Percentiles rank a stretch among this genome's conserved stretches.
Evolutionary conservation across 805 yeast genomes (phyloP).

Genomic region (Starmerella vaccinii): DNA sequence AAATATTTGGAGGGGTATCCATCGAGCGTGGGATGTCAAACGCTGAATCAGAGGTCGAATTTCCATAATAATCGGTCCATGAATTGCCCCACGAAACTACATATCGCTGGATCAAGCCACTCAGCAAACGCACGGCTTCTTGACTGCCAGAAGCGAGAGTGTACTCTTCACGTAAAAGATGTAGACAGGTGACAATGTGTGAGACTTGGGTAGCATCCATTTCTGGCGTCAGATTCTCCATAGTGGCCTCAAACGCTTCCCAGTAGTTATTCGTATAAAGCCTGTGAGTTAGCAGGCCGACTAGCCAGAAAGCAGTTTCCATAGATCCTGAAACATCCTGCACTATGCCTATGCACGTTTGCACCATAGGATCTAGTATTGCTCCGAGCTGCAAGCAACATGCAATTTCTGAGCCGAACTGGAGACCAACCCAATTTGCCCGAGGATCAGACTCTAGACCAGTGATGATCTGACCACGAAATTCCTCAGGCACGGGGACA

Average conservation of each 20-base stretch:
- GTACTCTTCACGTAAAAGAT: conserved; percentile 66
- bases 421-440: conserved; percentile 9
- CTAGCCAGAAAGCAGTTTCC: conserved; percentile 5
- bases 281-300: neutral
- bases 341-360: conserved; percentile 7
- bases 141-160: conserved; percentile 44
- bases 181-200: conserved; percentile 56
- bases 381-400: neutral
- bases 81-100: conserved; percentile 63
- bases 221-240: neutral
- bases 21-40: neutral
- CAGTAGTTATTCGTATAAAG: neutral
- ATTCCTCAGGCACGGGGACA: conserved; percentile 3
- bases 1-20: neutral
- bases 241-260: conserved; percentile 7
- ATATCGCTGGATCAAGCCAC: conserved; percentile 48
- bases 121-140: conserved; percentile 35
- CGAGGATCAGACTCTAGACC: conserved; percentile 1
- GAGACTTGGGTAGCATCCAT: neutral
- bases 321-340: conserved; percentile 5
- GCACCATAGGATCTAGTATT: neutral
- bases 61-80: conserved; percentile 50
- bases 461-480: neutral
- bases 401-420: neutral
- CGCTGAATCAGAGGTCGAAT: neutral